Conservation (phyloP, 2,329 filamentous ascomycete species). For the Keithomyces neogunnii region DNA sequence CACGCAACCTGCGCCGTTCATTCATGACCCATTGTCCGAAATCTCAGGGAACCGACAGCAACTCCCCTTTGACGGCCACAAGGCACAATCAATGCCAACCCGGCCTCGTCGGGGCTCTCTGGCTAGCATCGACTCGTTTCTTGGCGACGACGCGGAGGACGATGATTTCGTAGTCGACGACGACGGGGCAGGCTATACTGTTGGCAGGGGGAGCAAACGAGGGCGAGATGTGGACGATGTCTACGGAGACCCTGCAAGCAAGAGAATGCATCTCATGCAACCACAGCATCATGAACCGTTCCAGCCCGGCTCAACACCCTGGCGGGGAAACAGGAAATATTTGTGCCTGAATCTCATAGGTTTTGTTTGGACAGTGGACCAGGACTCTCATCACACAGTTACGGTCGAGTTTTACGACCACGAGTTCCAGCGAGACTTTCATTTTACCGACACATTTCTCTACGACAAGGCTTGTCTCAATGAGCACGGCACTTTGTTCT, state of each 20-base stretch:
- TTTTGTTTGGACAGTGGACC: conserved; percentile 94
- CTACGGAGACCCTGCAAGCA: conserved; percentile 33
- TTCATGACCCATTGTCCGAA: conserved; percentile 69
- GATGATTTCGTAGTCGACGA: conserved; percentile 92
- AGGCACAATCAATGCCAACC: conserved; percentile 37
- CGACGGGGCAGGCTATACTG: conserved; percentile 82
- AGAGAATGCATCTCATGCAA: conserved; percentile 40
- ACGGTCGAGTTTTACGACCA: conserved; percentile 98
- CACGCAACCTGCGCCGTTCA: conserved; percentile 72
- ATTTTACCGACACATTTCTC: conserved; percentile 91
- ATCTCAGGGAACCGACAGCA: conserved; percentile 56
- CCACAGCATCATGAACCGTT: conserved; percentile 76
- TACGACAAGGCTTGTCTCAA: conserved; percentile 95
- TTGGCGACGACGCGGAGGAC: conserved; percentile 48
- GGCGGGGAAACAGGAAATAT: conserved; percentile 90
- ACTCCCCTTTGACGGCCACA: conserved; percentile 42
- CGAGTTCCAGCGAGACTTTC: conserved; percentile 85
- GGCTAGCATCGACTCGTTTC: conserved; percentile 76
- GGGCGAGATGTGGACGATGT: conserved; percentile 44
- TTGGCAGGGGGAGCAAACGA: conserved; percentile 43
- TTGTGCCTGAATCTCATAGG: conserved; percentile 89
- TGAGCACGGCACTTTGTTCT: conserved; percentile 77
- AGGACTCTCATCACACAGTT: conserved; percentile 86
- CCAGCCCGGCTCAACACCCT: conserved; percentile 90
- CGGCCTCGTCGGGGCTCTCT: conserved; percentile 53